Conservation (phyloP, 2,329 filamentous ascomycete species). For the Cladosporium sp. region DNA sequence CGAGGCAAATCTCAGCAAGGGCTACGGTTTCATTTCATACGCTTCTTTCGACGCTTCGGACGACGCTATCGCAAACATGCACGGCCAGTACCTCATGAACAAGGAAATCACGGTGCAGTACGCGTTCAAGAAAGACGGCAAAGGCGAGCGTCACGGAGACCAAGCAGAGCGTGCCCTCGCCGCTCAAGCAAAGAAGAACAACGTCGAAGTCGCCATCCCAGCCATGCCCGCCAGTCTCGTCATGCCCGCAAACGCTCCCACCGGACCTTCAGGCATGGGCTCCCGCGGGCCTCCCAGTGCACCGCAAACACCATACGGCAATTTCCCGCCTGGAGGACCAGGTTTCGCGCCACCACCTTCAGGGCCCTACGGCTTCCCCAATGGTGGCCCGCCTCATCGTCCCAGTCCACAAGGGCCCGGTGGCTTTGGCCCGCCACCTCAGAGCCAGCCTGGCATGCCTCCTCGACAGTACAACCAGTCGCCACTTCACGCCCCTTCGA, state of each 20-base stretch:
- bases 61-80: conserved; percentile 86
- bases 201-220: conserved; percentile 79
- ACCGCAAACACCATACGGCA: conserved; percentile 32
- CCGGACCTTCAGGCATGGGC: conserved; percentile 47
- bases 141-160: conserved; percentile 93
- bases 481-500: conserved; percentile 60
- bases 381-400: conserved; percentile 14
- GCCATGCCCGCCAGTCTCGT: conserved; percentile 74
- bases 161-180: conserved; percentile 89
- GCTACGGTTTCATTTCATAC: conserved; percentile 94
- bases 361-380: conserved; percentile 13
- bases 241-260: conserved; percentile 42
- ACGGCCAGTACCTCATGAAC: conserved; percentile 94
- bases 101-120: conserved; percentile 97
- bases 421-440: conserved; percentile 27
- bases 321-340: conserved; percentile 23
- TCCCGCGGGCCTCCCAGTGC: conserved; percentile 39
- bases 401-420: conserved; percentile 24
- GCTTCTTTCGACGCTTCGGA: conserved; percentile 92
- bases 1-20: conserved; percentile 83
- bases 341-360: conserved; percentile 22
- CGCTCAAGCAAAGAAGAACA: conserved; percentile 89
- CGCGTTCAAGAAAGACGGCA: conserved; percentile 98
- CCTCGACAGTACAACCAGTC: conserved; percentile 38
- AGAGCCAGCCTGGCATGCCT: conserved; percentile 30